Evolutionary conservation across 768 basidiomycete genomes (phyloP), one percentile per base, ranked within the genome.

Genomic region (Tricholoma flavovirens): DNA sequence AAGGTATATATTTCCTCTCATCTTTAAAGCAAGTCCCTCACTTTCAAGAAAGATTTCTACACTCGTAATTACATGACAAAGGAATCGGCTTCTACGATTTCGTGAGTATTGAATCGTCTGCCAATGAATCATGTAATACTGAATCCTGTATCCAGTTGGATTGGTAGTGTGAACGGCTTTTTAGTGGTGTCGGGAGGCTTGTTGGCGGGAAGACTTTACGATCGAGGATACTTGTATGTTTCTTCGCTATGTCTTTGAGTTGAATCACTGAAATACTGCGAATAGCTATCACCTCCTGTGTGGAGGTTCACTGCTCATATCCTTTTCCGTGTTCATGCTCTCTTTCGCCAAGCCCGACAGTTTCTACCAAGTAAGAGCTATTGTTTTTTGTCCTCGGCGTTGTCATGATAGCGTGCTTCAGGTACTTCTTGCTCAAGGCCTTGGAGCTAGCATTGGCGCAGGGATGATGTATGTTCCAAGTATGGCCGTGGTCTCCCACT

Each of bases 191-290:
- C 73, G 2, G 69, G 67, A 17, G 77, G 77, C 0, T 64, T 78
- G 30, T 35, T 75, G 14, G 67, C 69, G 0, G 80, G 80, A 30
- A 67, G 72, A 17, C 49, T 77, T 6, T 78, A 79, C 56, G 80
- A 82, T 42, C 70, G 69, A 30, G 80, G 81, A 49, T 72, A 78
- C 59, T 80, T 77, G 75, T 75, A 57, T 59, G 74, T 59, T n/a
- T 14, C 29, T 17, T 43, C 32, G 33, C 26, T 19, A 6, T 19
- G 35, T 46, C 19, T 40, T 35, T 33, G 4, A n/a, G 35, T 5
- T 26, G 24, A 8, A 51, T 35, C 21, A 32, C 35, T 50, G 30
- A 32, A 50, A 40, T 3, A 46, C 15, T 21, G 14, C n/a, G 15
- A 51, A 38, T 40, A 71, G 72, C 51, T 66, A 67, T 40, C 56